Conservation (phyloP, 2,329 filamentous ascomycete genomes). For the Botryotinia narcissicola region DNA sequence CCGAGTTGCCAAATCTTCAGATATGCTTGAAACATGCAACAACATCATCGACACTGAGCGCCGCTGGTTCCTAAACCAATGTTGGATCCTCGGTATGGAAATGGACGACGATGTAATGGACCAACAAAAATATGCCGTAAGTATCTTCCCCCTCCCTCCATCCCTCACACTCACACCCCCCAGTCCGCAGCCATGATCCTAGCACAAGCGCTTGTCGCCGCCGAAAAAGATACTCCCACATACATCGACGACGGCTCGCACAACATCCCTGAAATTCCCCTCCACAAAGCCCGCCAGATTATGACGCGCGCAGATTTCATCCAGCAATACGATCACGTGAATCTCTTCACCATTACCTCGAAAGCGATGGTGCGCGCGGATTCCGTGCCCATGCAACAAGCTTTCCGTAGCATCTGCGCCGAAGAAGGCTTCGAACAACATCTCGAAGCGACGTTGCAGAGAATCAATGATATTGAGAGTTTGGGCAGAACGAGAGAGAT, state of each 20-base stretch:
- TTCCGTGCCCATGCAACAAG: conserved; percentile 92
- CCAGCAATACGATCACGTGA: conserved; percentile 85
- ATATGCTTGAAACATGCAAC: conserved; percentile 80
- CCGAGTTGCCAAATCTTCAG: conserved; percentile 77
- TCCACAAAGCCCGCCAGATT: conserved; percentile 82
- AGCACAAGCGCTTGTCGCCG: conserved; percentile 85
- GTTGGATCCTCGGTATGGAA: conserved; percentile 70
- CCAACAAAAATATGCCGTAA: conserved; percentile 89
- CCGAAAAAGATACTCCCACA: conserved; percentile 50
- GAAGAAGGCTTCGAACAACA: conserved; percentile 77
- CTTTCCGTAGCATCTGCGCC: conserved; percentile 80
- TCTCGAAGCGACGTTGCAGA: conserved; percentile 75
- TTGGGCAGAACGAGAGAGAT: conserved; percentile 90
- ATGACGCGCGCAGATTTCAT: conserved; percentile 98
- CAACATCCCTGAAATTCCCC: conserved; percentile 69
- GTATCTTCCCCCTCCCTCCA: conserved; percentile 39
- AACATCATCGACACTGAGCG: conserved; percentile 69
- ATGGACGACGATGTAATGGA: conserved; percentile 99
- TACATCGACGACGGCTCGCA: conserved; percentile 26
- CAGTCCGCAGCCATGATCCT: conserved; percentile 90
- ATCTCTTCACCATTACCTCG: conserved; percentile 92
- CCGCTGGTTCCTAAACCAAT: conserved; percentile 77
- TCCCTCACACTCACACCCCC: conserved; percentile 8
- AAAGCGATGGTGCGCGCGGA: conserved; percentile 85
- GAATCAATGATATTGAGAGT: conserved; percentile 91